These are phyloP conservation scores for Hibiscus trionum DNA, from an alignment of 345 rosid genomes.

Conservation along the genomic window DNA sequence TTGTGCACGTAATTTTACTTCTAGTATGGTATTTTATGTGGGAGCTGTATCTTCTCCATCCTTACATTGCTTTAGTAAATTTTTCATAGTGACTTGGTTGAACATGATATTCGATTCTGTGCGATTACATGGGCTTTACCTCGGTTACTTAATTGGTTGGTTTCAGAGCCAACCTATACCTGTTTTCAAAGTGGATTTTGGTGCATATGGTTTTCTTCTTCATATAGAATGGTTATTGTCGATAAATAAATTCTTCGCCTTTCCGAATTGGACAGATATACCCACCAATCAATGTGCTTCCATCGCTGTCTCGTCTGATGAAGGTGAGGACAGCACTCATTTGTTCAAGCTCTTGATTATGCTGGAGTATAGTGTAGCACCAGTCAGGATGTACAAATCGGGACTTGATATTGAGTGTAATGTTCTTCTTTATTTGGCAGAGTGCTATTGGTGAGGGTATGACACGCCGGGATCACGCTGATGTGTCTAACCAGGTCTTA, in stretches of 20 bases:
- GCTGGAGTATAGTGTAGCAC: background rate
- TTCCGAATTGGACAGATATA: conserved; percentile 57
- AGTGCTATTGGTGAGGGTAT: conserved; percentile 98
- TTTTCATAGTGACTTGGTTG: background rate
- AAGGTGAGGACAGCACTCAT: background rate
- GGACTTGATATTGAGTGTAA: background rate
- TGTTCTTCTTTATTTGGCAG: conserved; percentile 21
- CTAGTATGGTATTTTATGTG: background rate
- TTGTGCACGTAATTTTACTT: background rate
- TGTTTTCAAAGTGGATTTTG: background rate
- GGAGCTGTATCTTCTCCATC: background rate
- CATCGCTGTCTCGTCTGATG: conserved; percentile 94
- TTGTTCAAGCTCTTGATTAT: background rate
- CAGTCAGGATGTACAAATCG: background rate
- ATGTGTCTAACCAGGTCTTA: conserved; percentile 25
- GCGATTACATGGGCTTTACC: too few species aligned
- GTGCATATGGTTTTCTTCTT: background rate
- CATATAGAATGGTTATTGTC: background rate
- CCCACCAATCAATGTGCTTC: conserved; percentile 99
- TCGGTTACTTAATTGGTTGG: too few species aligned
- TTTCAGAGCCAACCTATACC: too few species aligned
- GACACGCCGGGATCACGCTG: conserved; percentile 89
- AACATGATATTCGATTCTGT: too few species aligned
- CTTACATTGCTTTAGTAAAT: background rate
- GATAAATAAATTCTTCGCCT: background rate